These are phyloP conservation scores for Pseudopithomyces maydicus DNA, from an alignment of 2,329 filamentous ascomycete genomes.

Conservation along the genomic window DNA sequence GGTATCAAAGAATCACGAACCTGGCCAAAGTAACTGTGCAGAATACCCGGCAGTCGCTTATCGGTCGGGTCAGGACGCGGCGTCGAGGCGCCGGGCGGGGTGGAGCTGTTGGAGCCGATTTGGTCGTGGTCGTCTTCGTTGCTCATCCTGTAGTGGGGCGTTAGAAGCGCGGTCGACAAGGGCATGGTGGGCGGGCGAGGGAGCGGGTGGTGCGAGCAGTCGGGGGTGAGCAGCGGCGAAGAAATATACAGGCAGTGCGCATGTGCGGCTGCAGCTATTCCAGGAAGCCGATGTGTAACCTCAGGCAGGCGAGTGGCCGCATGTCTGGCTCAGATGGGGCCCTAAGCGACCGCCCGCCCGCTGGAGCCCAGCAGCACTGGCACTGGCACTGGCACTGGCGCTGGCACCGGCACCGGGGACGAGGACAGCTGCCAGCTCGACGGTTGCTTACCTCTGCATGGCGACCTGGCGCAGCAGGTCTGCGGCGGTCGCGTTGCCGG, in stretches of 20 bases:
- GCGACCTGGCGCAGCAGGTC: constrained; percentile 64
- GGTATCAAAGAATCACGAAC: constrained; percentile 77
- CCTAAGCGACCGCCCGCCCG: constrained; percentile 10
- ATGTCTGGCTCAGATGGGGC: neutral
- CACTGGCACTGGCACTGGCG: neutral
- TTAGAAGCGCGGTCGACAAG: constrained; percentile 41
- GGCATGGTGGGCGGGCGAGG: constrained; percentile 29
- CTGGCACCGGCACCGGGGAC: constrained; percentile 6
- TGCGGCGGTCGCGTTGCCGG: constrained; percentile 55
- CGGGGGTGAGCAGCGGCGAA: constrained; percentile 2
- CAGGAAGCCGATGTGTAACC: constrained; percentile 39
- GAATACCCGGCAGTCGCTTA: constrained; percentile 93
- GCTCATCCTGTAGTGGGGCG: constrained; percentile 41
- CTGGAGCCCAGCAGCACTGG: too few species aligned
- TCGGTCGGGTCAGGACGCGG: constrained; percentile 92
- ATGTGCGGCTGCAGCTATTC: constrained; percentile 18
- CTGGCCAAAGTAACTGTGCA: constrained; percentile 97
- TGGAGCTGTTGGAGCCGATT: constrained; percentile 79
- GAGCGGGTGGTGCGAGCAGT: constrained; percentile 3
- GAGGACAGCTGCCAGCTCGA: constrained; percentile 2
- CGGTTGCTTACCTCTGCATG: constrained; percentile 62
- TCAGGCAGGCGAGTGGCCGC: constrained; percentile 16
- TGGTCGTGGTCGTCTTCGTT: constrained; percentile 77
- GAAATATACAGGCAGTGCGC: constrained; percentile 11
- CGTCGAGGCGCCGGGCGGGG: constrained; percentile 88